These are phyloP conservation scores for Mycosarcoma mackinlayi DNA, from an alignment of 1,284 basidiomycete species.

Conservation along the genomic window DNA sequence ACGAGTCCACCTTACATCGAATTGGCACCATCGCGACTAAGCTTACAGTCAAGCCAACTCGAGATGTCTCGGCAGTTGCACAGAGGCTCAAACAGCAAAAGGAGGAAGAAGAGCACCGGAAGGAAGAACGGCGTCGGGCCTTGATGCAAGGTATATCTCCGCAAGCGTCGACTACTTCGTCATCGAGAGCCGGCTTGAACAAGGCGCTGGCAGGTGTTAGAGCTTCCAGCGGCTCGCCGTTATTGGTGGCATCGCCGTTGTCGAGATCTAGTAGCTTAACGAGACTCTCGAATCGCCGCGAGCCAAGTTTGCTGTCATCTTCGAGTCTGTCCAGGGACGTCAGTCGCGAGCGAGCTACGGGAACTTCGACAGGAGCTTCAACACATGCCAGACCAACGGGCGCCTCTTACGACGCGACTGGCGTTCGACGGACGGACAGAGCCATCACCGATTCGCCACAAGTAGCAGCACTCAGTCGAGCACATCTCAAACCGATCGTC, in stretches of 20 bases:
- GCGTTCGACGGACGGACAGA: conserved; percentile 1
- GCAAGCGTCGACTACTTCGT: conserved; percentile 16
- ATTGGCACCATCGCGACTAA: conserved; percentile 39
- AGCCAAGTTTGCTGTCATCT: conserved; percentile 7
- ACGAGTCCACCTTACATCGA: conserved; percentile 34
- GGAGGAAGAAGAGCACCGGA: conserved; percentile 48
- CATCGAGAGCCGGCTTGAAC: conserved; percentile 17
- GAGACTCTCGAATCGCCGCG: conserved; percentile 23
- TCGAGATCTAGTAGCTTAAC: conserved; percentile 41
- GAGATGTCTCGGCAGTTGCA: conserved; percentile 38
- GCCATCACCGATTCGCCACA: conserved; percentile 28
- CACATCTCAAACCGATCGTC: not conserved
- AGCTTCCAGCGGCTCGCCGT: not conserved
- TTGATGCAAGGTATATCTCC: conserved; percentile 39
- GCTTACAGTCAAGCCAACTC: conserved; percentile 35
- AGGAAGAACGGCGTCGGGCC: conserved; percentile 36
- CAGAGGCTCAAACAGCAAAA: conserved; percentile 47
- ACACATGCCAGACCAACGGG: conserved; percentile 10
- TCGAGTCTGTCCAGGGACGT: conserved; percentile 12
- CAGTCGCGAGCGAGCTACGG: conserved; percentile 17
- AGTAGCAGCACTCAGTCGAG: not conserved
- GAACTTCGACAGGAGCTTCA: not conserved
- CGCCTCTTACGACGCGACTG: conserved; percentile 7
- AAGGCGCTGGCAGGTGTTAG: conserved; percentile 22
- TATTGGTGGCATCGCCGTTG: conserved; percentile 15